phyloP scores from a whole-genome alignment of 2,329 filamentous ascomycete genomes.

The Paramyrothecium roridum region DNA sequence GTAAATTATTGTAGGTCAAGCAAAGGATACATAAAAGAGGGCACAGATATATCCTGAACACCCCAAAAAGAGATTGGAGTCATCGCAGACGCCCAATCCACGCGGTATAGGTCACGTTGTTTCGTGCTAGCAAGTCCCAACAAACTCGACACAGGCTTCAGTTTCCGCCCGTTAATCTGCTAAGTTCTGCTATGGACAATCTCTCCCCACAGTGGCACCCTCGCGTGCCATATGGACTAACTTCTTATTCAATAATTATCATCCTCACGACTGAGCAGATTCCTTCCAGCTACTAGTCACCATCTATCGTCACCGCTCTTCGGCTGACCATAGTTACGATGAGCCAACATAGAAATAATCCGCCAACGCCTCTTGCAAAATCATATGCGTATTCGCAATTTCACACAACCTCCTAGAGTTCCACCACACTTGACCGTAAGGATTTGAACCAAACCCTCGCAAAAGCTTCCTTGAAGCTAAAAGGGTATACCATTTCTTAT shows the following conservation, averaged over 20 bases:
- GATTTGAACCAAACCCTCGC: neutral
- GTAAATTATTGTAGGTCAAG: neutral
- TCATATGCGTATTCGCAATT: slow-evolving; percentile 14
- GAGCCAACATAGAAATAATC: slow-evolving; percentile 3
- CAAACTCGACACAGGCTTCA: neutral
- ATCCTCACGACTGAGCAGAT: slow-evolving; percentile 7
- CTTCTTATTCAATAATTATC: slow-evolving; percentile 13
- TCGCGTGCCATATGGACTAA: slow-evolving; percentile 15
- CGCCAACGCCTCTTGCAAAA: slow-evolving; percentile 13
- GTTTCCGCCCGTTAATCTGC: slow-evolving; percentile 8
- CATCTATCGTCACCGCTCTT: neutral
- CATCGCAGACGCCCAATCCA: neutral
- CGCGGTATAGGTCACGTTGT: too few species aligned
- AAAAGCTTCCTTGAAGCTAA: neutral
- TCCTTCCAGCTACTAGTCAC: neutral
- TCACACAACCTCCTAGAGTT: slow-evolving; percentile 5
- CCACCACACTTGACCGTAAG: neutral
- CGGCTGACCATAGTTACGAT: neutral
- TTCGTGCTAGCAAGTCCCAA: too few species aligned
- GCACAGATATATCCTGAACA: neutral
- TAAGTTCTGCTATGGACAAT: slow-evolving; percentile 2
- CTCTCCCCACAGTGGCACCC: slow-evolving; percentile 5
- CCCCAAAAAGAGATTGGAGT: neutral
- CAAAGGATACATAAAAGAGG: slow-evolving; percentile 21
- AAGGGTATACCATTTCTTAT: neutral